phyloP scores from a whole-genome alignment of 805 yeast species.

The Starmerella bombi region DNA sequence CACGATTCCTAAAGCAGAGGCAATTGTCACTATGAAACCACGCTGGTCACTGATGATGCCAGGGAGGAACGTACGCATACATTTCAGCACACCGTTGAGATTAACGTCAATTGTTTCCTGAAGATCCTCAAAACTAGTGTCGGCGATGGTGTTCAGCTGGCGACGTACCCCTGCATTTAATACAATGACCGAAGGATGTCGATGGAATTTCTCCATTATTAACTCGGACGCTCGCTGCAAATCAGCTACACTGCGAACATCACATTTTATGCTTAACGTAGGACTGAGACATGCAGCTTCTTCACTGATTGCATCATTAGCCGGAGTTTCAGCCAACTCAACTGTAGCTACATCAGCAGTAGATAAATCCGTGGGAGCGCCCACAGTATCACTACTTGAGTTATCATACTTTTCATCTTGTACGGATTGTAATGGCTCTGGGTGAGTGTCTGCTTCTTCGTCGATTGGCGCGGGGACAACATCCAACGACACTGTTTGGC shows the following conservation, averaged over 20 bases:
- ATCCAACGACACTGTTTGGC: slow-evolving; percentile 57
- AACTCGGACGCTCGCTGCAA: slow-evolving; percentile 32
- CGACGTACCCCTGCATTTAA: slow-evolving; percentile 69
- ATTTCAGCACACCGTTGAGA: slow-evolving; percentile 53
- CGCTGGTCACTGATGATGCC: slow-evolving; percentile 46
- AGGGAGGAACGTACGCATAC: slow-evolving; percentile 60
- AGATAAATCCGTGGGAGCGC: neutral
- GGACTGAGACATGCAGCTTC: slow-evolving; percentile 1
- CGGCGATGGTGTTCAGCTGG: slow-evolving; percentile 25
- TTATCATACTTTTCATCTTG: neutral
- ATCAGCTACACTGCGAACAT: slow-evolving; percentile 43
- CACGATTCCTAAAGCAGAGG: slow-evolving; percentile 73
- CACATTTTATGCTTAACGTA: slow-evolving; percentile 36
- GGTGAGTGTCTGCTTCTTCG: neutral
- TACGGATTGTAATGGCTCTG: neutral
- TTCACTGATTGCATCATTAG: neutral
- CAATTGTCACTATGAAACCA: slow-evolving; percentile 70
- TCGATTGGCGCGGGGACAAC: slow-evolving; percentile 21
- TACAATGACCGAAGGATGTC: slow-evolving; percentile 46
- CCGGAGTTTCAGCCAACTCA: neutral
- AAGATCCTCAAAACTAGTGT: slow-evolving; percentile 44
- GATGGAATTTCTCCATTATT: slow-evolving; percentile 41
- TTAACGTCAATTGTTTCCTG: slow-evolving; percentile 54
- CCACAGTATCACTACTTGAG: neutral
- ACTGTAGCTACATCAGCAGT: neutral